Conservation (phyloP, 2,329 filamentous ascomycete genomes). For the Fusarium marasasianum region DNA sequence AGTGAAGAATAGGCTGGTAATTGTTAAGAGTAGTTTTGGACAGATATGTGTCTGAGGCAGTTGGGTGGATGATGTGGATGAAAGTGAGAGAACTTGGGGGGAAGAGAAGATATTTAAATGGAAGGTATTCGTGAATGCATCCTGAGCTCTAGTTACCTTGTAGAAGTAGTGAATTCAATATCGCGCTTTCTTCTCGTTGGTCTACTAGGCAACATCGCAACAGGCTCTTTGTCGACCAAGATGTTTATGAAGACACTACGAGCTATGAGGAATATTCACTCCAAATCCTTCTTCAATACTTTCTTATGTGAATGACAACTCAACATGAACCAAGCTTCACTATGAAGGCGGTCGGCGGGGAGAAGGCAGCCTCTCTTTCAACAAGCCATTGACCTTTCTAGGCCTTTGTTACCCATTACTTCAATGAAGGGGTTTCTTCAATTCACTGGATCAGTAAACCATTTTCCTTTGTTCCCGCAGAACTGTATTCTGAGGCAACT, state of each 20-base stretch:
- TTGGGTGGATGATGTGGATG: neutral
- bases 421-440: too few relatives aligned
- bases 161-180: neutral
- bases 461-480: too few relatives aligned
- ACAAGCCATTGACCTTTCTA: neutral
- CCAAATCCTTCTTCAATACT: rapidly evolving
- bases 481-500: rapidly evolving
- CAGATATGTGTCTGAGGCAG: too few relatives aligned
- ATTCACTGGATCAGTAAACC: too few relatives aligned
- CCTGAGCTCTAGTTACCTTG: neutral
- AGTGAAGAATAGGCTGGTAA: neutral
- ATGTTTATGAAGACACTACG: neutral
- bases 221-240: neutral
- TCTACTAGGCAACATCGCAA: neutral
- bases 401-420: too few relatives aligned
- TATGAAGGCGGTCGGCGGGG: rapidly evolving
- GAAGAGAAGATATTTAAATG: neutral
- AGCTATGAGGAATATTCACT: neutral
- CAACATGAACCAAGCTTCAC: rapidly evolving
- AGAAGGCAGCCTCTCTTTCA: neutral
- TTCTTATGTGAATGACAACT: rapidly evolving
- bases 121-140: neutral
- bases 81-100: neutral
- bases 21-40: neutral
- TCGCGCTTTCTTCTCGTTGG: neutral